Conservation (phyloP, 768 basidiomycete genomes). For the Hysterangium stoloniferum region DNA sequence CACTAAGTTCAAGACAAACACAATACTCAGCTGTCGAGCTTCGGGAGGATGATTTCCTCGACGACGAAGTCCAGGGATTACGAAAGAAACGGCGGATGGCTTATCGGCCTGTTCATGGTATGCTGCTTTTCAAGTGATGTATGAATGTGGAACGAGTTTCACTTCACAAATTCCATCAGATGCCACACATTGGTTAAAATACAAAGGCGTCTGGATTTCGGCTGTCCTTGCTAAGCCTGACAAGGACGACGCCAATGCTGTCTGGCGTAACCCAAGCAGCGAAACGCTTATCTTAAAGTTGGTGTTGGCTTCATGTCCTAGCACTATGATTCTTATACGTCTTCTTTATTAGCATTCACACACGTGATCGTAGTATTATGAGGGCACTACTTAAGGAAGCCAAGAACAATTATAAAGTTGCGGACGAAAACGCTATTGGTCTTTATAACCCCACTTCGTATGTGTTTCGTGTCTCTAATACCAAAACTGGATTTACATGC, state of each 20-base stretch:
- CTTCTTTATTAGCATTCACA: conserved; percentile 51
- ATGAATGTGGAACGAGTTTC: too few species aligned
- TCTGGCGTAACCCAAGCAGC: too few species aligned
- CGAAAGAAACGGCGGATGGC: conserved; percentile 1
- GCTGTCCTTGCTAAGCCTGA: too few species aligned
- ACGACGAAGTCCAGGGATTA: not conserved
- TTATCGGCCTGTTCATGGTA: conserved; percentile 1
- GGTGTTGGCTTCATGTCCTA: too few species aligned
- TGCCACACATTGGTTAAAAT: conserved; percentile 1
- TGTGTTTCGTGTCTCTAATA: conserved; percentile 10
- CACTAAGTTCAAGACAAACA: not conserved
- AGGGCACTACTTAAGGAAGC: conserved; percentile 47
- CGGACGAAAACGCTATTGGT: conserved; percentile 42
- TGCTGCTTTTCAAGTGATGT: not conserved
- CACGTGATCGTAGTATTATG: conserved; percentile 38
- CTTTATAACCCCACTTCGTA: conserved; percentile 45
- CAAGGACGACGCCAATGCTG: too few species aligned
- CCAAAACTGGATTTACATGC: too few species aligned
- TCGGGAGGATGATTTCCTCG: not conserved
- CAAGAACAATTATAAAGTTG: conserved; percentile 41
- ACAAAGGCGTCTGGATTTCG: conserved; percentile 7
- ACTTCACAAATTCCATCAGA: not conserved
- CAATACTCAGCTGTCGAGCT: not conserved
- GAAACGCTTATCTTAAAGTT: too few species aligned
- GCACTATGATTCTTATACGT: too few species aligned